These are phyloP conservation scores for Endotrypanum monterogeii DNA, from an alignment of 208 protist species.

Conservation along the genomic window DNA sequence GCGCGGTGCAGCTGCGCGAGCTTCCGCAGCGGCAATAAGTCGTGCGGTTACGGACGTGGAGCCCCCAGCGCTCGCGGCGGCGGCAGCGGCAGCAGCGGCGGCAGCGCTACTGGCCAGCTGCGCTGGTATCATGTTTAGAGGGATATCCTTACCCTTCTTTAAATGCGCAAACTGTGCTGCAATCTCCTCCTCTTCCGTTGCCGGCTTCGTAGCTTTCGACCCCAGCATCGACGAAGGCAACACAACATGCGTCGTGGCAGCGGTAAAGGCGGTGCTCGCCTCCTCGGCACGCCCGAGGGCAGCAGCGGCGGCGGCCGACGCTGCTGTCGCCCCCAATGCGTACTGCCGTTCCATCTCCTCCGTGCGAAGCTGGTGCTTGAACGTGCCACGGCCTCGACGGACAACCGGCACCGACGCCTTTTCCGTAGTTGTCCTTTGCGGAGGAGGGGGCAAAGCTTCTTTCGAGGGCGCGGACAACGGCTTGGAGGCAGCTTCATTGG, in stretches of 20 bases:
- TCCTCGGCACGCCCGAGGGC: slow-evolving; percentile 29
- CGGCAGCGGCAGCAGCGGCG: slow-evolving; percentile 38
- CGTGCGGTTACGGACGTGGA: slow-evolving; percentile 22
- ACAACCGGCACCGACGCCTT: slow-evolving; percentile 34
- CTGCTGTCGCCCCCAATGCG: slow-evolving; percentile 1
- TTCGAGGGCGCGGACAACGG: background rate
- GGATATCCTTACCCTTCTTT: slow-evolving; percentile 27
- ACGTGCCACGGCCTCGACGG: slow-evolving; percentile 73
- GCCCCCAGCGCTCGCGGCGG: slow-evolving; percentile 19
- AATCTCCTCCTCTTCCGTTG: slow-evolving; percentile 33
- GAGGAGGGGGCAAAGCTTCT: background rate
- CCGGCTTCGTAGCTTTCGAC: slow-evolving; percentile 15
- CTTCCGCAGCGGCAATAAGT: slow-evolving; percentile 25
- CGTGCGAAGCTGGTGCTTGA: slow-evolving; percentile 66
- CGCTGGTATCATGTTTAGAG: slow-evolving; percentile 5
- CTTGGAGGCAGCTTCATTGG: background rate
- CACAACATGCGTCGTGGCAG: slow-evolving; percentile 53
- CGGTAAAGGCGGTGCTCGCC: slow-evolving; percentile 50
- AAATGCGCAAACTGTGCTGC: slow-evolving; percentile 28
- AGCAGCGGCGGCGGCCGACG: slow-evolving; percentile 5
- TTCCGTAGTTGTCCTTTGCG: slow-evolving; percentile 6
- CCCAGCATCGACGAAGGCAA: slow-evolving; percentile 38
- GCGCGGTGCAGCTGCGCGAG: slow-evolving; percentile 19
- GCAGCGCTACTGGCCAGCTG: slow-evolving; percentile 27
- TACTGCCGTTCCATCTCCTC: slow-evolving; percentile 51